These are phyloP conservation scores for Sporothrix variecibatus DNA, from an alignment of 2,329 filamentous ascomycete genomes.

Conservation along the genomic window DNA sequence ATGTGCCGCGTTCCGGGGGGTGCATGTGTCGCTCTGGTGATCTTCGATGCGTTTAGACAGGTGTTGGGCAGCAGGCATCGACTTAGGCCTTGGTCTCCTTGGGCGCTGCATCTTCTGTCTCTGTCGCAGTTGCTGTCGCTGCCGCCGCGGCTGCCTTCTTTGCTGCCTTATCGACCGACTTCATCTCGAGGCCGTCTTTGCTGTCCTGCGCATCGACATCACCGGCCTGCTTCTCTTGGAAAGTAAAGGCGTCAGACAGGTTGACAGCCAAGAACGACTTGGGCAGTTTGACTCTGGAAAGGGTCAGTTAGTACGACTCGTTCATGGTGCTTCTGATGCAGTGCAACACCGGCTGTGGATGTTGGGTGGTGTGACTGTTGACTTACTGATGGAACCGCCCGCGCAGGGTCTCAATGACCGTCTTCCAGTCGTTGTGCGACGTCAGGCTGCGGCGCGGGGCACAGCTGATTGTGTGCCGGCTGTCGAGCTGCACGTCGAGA, in stretches of 20 bases:
- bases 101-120: background rate
- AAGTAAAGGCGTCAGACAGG: conserved; percentile 62
- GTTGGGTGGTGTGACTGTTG: background rate
- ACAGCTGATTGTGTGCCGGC: conserved; percentile 92
- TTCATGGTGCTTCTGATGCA: background rate
- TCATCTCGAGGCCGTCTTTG: conserved; percentile 27
- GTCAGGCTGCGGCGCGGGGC: conserved; percentile 88
- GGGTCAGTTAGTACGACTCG: conserved; percentile 25
- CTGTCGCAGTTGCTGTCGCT: background rate
- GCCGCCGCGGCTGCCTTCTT: background rate
- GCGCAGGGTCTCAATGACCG: conserved; percentile 91
- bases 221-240: conserved; percentile 56
- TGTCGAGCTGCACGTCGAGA: conserved; percentile 92
- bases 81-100: background rate
- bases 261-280: conserved; percentile 68
- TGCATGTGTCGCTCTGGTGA: background rate
- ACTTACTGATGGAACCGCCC: conserved; percentile 92
- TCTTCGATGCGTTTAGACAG: no score
- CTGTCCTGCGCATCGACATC: conserved; percentile 43
- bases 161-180: background rate
- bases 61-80: background rate
- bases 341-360: background rate
- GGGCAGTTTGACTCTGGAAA: conserved; percentile 61
- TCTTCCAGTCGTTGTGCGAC: conserved; percentile 90
- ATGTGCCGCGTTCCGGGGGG: background rate